Percentiles rank a stretch among this genome's conserved stretches.
phyloP scores from a whole-genome alignment of 2,329 filamentous ascomycete genomes.

The Alternaria arborescens region DNA sequence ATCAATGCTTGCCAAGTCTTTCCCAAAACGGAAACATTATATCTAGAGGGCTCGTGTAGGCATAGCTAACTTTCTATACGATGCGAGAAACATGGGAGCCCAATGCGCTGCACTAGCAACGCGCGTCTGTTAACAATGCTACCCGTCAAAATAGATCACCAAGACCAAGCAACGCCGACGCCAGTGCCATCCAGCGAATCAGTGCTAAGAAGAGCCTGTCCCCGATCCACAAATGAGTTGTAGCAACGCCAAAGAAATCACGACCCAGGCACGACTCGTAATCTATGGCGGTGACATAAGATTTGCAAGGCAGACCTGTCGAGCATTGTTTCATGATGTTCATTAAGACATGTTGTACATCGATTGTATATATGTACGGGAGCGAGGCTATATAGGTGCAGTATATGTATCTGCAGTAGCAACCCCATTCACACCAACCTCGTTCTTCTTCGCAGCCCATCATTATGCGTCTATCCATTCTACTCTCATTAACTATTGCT shows the following conservation, averaged over 20 bases:
- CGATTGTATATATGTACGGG: too few species aligned
- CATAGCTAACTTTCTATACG: not conserved
- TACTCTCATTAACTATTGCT: not conserved
- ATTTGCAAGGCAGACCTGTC: not conserved
- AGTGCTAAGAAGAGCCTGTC: not conserved
- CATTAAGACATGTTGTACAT: not conserved
- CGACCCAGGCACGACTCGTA: not conserved
- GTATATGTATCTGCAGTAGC: not conserved
- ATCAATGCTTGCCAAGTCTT: not conserved
- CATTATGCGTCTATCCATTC: not conserved
- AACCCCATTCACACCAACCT: not conserved
- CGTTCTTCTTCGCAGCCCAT: not conserved
- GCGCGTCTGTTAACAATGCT: not conserved
- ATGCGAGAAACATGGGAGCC: not conserved
- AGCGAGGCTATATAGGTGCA: not conserved
- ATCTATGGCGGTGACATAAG: not conserved
- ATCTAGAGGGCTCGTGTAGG: not conserved
- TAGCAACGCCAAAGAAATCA: not conserved
- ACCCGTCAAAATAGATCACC: not conserved
- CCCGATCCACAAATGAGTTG: not conserved
- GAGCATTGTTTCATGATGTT: not conserved
- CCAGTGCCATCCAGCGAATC: not conserved
- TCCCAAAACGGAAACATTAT: not conserved
- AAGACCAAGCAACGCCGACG: slow-evolving; percentile 3
- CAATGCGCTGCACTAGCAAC: not conserved